These are phyloP conservation scores for Zymoseptoria crescenta DNA, from an alignment of 2,329 filamentous ascomycete species.

Conservation along the genomic window DNA sequence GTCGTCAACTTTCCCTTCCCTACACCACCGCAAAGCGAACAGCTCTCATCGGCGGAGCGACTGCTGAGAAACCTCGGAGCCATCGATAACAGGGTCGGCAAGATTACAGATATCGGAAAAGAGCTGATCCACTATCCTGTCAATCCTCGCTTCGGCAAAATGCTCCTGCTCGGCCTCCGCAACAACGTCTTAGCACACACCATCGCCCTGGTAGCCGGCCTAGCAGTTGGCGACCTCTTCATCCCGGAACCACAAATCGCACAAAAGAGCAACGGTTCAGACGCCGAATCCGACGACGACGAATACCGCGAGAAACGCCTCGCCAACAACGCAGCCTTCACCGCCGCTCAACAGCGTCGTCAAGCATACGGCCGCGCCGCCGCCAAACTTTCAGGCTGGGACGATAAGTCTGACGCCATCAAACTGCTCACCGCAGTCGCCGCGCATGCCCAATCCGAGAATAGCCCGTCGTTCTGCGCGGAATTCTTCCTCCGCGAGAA, in stretches of 20 bases:
- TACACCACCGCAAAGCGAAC: constrained; percentile 71
- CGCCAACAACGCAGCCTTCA: constrained; percentile 58
- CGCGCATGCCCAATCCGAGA: constrained; percentile 60
- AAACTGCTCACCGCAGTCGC: constrained; percentile 85
- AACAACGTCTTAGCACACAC: constrained; percentile 78
- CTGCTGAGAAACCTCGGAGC: constrained; percentile 80
- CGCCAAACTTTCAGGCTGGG: constrained; percentile 68
- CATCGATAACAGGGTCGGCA: constrained; percentile 55
- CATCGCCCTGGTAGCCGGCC: constrained; percentile 76
- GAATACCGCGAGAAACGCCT: constrained; percentile 25
- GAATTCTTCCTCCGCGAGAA: constrained; percentile 81
- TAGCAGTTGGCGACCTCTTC: constrained; percentile 84
- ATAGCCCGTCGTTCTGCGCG: constrained; percentile 56
- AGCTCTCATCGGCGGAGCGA: constrained; percentile 75
- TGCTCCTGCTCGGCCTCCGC: constrained; percentile 78
- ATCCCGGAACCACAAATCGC: constrained; percentile 72
- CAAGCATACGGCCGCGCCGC: constrained; percentile 65
- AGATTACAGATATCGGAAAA: constrained; percentile 69
- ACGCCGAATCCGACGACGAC: constrained; percentile 34
- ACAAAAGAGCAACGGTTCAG: constrained; percentile 15
- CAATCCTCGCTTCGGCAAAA: constrained; percentile 82
- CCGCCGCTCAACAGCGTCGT: constrained; percentile 52
- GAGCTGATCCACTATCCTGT: constrained; percentile 85
- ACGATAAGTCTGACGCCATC: constrained; percentile 77
- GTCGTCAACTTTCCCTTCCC: constrained; percentile 95